A percentile compares a stretch with the other conserved stretches of the same genome.
phyloP scores from a whole-genome alignment of 129 eudicot genomes.

The Silybum marianum region DNA sequence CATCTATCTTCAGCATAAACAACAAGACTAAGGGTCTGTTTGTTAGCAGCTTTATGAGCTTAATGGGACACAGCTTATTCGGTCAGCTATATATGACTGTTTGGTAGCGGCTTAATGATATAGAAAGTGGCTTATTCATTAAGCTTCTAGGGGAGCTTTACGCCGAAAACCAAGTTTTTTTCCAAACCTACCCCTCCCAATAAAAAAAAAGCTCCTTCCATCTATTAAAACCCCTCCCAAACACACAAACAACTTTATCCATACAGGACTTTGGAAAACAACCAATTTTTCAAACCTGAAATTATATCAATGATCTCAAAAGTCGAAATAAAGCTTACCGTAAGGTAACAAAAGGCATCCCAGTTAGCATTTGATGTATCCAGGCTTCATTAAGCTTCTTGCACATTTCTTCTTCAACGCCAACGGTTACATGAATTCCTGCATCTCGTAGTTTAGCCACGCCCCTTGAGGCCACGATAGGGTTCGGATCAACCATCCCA shows the following conservation, averaged over 20 bases:
- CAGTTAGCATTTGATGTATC: conserved; percentile 83
- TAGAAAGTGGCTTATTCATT: too few relatives aligned
- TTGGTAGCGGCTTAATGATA: too few relatives aligned
- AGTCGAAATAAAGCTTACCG: conserved; percentile 44
- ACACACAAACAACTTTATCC: too few relatives aligned
- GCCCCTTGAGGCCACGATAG: conserved; percentile 90
- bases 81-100: too few relatives aligned
- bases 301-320: not conserved
- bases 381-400: conserved; percentile 84
- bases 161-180: too few relatives aligned
- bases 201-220: too few relatives aligned
- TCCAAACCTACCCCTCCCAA: too few relatives aligned
- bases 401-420: conserved; percentile 90
- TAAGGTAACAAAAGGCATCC: conserved; percentile 78
- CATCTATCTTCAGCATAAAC: conserved; percentile 1
- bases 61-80: too few relatives aligned
- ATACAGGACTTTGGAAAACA: not conserved
- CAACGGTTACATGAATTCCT: conserved; percentile 79
- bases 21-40: not conserved
- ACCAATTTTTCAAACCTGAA: not conserved
- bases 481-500: conserved; percentile 98
- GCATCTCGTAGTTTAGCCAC: conserved; percentile 68
- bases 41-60: too few relatives aligned
- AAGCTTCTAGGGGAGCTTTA: too few relatives aligned
- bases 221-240: too few relatives aligned